phyloP scores from a whole-genome alignment of 1,284 basidiomycete genomes.

The Cutaneotrichosporon cyanovorans region DNA sequence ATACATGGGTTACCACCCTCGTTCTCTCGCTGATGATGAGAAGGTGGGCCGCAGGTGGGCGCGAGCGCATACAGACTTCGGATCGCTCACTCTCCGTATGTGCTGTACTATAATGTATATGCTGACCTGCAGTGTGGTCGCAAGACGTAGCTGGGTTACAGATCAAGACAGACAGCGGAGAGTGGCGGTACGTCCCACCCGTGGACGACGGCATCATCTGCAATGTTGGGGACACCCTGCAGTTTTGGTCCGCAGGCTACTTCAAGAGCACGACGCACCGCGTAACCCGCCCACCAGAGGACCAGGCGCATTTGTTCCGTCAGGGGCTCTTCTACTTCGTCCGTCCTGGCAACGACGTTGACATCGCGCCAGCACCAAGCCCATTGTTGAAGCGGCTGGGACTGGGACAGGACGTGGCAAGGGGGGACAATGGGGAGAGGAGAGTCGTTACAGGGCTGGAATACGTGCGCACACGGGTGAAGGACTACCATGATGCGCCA shows the following conservation, averaged over 20 bases:
- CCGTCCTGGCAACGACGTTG: slow-evolving; percentile 28
- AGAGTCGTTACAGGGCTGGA: slow-evolving; percentile 10
- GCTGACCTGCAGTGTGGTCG: slow-evolving; percentile 20
- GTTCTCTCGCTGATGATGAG: slow-evolving; percentile 25
- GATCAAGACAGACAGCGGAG: slow-evolving; percentile 26
- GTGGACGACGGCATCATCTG: slow-evolving; percentile 26
- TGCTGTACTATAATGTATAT: neutral
- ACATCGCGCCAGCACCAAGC: slow-evolving; percentile 22
- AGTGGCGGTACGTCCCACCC: slow-evolving; percentile 28
- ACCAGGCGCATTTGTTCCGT: slow-evolving; percentile 27
- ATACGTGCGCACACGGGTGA: slow-evolving; percentile 9
- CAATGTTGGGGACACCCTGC: slow-evolving; percentile 33
- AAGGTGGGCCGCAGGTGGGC: slow-evolving; percentile 27
- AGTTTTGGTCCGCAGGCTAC: slow-evolving; percentile 32
- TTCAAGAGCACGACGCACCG: slow-evolving; percentile 30
- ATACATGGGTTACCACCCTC: slow-evolving; percentile 34
- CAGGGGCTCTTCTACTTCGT: slow-evolving; percentile 32
- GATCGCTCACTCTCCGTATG: slow-evolving; percentile 20
- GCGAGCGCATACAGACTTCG: slow-evolving; percentile 31
- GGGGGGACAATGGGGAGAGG: slow-evolving; percentile 4
- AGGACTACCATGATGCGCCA: slow-evolving; percentile 9
- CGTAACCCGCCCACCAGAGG: slow-evolving; percentile 26
- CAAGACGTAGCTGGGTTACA: slow-evolving; percentile 33
- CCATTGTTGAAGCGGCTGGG: slow-evolving; percentile 25
- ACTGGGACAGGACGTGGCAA: slow-evolving; percentile 3